Evolutionary conservation across 179 eudicot genomes (phyloP), one percentile per base, ranked within the genome.

Genomic region (Patellifolia procumbens): DNA sequence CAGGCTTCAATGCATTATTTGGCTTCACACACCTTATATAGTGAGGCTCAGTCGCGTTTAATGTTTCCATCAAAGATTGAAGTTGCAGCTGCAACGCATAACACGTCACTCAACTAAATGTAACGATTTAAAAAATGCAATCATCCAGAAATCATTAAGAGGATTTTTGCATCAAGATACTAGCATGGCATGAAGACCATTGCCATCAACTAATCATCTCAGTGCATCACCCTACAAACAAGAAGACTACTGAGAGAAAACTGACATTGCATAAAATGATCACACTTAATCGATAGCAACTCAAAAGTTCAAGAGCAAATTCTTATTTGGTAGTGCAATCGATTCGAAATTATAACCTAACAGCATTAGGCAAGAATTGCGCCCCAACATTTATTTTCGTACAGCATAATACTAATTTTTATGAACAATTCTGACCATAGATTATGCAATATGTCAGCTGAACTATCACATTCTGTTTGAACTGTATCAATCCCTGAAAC

Each of bases 1-100:
- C 97, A 48, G 99, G 99, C 87, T 93, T 95, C 87, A 93, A 73
- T 63, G 89, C 89, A 67, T 89, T 81, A 78, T 95, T 95, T 65
- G 99, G 99, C 90, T 95, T 95, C 85, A 95, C 97, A 84, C 99
- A 95, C 83, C 99, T 91, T 88, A 95, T 95, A 78, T 95, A 95
- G 84, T 91, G 98, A 82, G 99, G 99, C 83, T 95, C 99, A 73
- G 97, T 95, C 84, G 91, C 88, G 85, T 83, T 95, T 74, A 95
- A 74, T 63, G 98, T 95, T 84, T 95, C 99, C 99, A 95, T 95
- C 76, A 95, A 84, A 58, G 98, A 80, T 91, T 95, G 99, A 66
- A 95, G 87, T 89, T 95, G 98, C 86, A 93, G 90, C 98, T 93
- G 96, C 75, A 76, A 73, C 67, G 68, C 62, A 56, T 26, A 65